Evolutionary conservation across 208 protist genomes (phyloP).

Genomic region (Trypanosoma lewisi): DNA sequence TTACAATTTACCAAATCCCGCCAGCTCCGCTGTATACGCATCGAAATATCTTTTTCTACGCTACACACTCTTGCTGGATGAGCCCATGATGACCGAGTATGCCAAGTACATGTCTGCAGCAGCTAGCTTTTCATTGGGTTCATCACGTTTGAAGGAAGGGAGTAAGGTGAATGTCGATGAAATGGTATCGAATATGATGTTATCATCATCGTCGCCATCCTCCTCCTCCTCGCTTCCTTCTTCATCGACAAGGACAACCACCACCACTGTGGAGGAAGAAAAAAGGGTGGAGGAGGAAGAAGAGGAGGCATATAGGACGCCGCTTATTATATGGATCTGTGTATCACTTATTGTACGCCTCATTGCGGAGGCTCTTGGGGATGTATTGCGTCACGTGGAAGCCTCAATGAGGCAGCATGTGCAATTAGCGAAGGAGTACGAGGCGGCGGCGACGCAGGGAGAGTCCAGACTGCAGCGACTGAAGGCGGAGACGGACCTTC

Average conservation of each 20-base stretch:
- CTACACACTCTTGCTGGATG: constrained; percentile 61
- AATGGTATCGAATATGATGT: background rate
- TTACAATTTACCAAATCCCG: constrained; percentile 61
- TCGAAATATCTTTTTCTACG: constrained; percentile 81
- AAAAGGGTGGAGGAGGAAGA: constrained; percentile 34
- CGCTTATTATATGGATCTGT: constrained; percentile 67
- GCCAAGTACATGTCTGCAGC: constrained; percentile 24
- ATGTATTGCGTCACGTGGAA: constrained; percentile 68
- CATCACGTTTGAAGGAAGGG: background rate
- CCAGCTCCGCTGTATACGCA: constrained; percentile 59
- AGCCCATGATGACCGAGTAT: constrained; percentile 33
- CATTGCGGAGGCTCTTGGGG: constrained; percentile 68
- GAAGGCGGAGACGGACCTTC: constrained; percentile 25
- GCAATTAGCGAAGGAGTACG: constrained; percentile 51
- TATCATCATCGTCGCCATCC: background rate
- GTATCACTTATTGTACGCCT: constrained; percentile 69
- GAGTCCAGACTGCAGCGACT: constrained; percentile 12
- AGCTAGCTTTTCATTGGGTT: background rate
- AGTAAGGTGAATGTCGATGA: background rate
- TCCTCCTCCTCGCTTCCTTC: no score
- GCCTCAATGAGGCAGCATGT: constrained; percentile 61
- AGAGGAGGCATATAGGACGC: constrained; percentile 19
- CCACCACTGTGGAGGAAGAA: constrained; percentile 2
- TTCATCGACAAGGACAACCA: no score
- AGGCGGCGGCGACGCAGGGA: constrained; percentile 16